Evolutionary conservation across 345 rosid species (phyloP).

Genomic region (Eucalyptus caleyi): DNA sequence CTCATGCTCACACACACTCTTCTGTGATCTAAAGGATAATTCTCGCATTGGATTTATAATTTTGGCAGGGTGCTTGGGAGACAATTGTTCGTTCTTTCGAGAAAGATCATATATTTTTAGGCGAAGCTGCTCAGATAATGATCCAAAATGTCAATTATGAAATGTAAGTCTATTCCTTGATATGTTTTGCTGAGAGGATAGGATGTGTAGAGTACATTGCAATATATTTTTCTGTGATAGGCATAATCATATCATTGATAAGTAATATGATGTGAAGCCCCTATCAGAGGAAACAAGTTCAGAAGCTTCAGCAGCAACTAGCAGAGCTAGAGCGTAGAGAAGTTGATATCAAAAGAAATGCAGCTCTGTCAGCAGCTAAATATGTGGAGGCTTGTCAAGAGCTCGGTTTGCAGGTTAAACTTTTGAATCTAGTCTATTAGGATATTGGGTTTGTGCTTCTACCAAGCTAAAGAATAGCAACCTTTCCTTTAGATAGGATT

Average conservation of each 20-base stretch:
- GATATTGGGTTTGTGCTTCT: background rate
- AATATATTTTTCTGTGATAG: background rate
- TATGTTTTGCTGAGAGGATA: background rate
- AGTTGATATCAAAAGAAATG: conserved; percentile 80
- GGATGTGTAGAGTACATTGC: background rate
- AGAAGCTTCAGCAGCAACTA: conserved; percentile 84
- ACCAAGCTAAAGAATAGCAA: background rate
- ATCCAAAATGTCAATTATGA: conserved; percentile 90
- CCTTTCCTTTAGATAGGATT: background rate
- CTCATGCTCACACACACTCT: background rate
- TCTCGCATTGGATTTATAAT: background rate
- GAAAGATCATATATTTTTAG: conserved; percentile 82
- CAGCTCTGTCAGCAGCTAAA: conserved; percentile 69
- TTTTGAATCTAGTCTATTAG: background rate
- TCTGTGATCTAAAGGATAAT: background rate
- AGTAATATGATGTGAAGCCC: conserved; percentile 31
- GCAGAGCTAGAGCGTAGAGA: conserved; percentile 90
- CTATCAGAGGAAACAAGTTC: conserved; percentile 91
- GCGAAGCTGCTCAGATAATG: conserved; percentile 91
- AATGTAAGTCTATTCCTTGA: conserved; percentile 43
- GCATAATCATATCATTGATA: background rate
- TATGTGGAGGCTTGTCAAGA: conserved; percentile 91
- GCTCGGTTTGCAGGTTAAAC: conserved; percentile 82
- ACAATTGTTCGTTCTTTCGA: conserved; percentile 68
- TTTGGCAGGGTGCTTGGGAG: conserved; percentile 80